Percentiles rank a stretch among this genome's conserved stretches.
phyloP scores from a whole-genome alignment of 257 asterid species.

The Petunia secreta region DNA sequence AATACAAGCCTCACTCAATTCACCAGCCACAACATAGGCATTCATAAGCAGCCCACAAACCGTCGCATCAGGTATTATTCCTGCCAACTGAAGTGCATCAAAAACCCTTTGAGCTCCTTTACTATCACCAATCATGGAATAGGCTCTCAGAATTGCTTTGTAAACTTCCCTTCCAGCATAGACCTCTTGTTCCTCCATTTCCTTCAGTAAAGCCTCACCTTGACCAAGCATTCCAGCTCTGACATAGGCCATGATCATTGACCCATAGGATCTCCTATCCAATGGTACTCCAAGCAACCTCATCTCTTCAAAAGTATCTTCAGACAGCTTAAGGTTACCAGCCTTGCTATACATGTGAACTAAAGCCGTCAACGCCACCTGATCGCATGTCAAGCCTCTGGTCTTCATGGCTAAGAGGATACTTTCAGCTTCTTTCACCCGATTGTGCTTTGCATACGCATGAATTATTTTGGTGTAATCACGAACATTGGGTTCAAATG shows the following conservation, averaged over 20 bases:
- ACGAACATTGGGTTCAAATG: slow-evolving; percentile 79
- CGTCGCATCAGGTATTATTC: slow-evolving; percentile 71
- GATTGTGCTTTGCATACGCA: slow-evolving; percentile 58
- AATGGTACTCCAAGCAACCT: slow-evolving; percentile 67
- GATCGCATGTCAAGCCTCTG: slow-evolving; percentile 72
- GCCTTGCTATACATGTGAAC: slow-evolving; percentile 93
- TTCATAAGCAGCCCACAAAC: slow-evolving; percentile 82
- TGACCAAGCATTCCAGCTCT: slow-evolving; percentile 62
- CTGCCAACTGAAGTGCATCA: slow-evolving; percentile 73
- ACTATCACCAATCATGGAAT: slow-evolving; percentile 75
- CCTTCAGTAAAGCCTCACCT: slow-evolving; percentile 64
- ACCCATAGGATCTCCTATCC: slow-evolving; percentile 84
- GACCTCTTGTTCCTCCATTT: slow-evolving; percentile 68
- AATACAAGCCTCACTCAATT: slow-evolving; percentile 60
- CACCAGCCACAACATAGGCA: slow-evolving; percentile 69
- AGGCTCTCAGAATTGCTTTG: slow-evolving; percentile 81
- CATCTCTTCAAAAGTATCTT: slow-evolving; percentile 76
- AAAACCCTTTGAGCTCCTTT: slow-evolving; percentile 79
- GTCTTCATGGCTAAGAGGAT: slow-evolving; percentile 61
- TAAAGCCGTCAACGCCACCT: slow-evolving; percentile 73
- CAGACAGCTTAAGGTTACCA: slow-evolving; percentile 69
- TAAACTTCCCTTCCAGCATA: slow-evolving; percentile 85
- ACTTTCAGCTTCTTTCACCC: slow-evolving; percentile 67
- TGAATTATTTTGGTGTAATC: slow-evolving; percentile 85
- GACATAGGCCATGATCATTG: slow-evolving; percentile 87